These are phyloP conservation scores for Paramyrothecium roridum DNA, from an alignment of 2,329 filamentous ascomycete genomes.

Conservation along the genomic window DNA sequence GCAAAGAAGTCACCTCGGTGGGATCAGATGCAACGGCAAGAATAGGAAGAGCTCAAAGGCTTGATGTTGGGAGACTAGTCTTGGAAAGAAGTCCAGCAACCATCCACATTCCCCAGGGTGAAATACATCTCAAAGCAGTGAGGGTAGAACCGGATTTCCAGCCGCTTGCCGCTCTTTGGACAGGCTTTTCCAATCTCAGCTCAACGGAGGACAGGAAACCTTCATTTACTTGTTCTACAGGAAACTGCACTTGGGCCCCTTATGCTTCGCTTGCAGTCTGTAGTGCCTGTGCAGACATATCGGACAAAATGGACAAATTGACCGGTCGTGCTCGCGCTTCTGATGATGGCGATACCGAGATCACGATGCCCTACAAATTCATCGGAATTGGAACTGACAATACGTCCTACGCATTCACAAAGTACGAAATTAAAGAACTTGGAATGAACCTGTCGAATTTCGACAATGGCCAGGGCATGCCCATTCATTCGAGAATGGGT, in stretches of 20 bases:
- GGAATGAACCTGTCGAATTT: background rate
- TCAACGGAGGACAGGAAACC: background rate
- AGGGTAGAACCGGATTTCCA: background rate
- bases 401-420: background rate
- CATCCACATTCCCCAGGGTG: no score
- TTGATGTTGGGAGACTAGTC: background rate
- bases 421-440: background rate
- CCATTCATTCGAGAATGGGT: no score
- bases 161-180: slow-evolving; percentile 3
- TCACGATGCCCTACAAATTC: background rate
- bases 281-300: slow-evolving; percentile 5
- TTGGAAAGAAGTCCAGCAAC: no score
- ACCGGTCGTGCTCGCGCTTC: background rate
- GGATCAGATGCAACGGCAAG: background rate
- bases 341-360: background rate
- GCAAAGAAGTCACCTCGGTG: background rate
- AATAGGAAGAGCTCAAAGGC: background rate
- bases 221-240: slow-evolving; percentile 2
- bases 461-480: background rate
- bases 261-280: slow-evolving; percentile 5
- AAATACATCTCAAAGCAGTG: background rate
- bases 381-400: background rate
- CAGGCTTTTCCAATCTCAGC: slow-evolving; percentile 1
- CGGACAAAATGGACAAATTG: background rate
- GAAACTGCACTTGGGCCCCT: slow-evolving; percentile 9